A percentile compares a stretch with the other conserved stretches of the same genome.
Evolutionary conservation across 768 basidiomycete species (phyloP).

Genomic region (Pleurotus tuber-regium): DNA sequence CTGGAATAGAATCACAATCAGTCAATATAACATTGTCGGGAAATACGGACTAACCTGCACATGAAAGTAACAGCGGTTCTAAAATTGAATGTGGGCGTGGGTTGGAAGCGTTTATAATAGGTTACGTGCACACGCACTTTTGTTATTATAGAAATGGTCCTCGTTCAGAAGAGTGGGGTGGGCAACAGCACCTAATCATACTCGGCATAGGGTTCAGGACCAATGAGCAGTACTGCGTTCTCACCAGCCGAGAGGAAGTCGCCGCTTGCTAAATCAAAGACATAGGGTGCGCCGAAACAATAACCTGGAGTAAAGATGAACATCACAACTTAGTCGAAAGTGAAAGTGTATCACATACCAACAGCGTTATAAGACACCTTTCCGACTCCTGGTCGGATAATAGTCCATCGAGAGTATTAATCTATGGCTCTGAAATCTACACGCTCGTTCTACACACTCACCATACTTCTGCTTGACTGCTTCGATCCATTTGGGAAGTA

Average conservation of each 20-base stretch:
- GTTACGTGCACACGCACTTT: conserved; percentile 36
- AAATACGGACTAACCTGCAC: conserved; percentile 40
- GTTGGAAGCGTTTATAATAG: not conserved
- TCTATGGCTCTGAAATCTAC: too few relatives aligned
- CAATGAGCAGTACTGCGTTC: conserved; percentile 9
- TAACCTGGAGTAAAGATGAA: conserved; percentile 11
- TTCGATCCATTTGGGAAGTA: conserved; percentile 49
- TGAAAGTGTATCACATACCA: conserved; percentile 32
- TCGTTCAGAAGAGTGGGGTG: conserved; percentile 52
- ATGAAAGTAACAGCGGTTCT: conserved; percentile 56
- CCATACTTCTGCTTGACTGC: conserved; percentile 50
- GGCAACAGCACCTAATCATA: conserved; percentile 46
- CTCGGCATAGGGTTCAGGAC: too few relatives aligned
- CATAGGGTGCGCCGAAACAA: conserved; percentile 56
- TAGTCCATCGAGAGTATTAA: too few relatives aligned
- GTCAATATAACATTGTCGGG: not conserved
- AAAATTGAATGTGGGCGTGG: not conserved
- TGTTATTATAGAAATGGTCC: conserved; percentile 44
- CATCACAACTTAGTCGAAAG: too few relatives aligned
- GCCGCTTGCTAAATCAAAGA: conserved; percentile 42
- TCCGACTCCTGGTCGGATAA: conserved; percentile 18
- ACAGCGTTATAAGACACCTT: conserved; percentile 42
- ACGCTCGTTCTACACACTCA: conserved; percentile 14
- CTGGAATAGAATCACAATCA: conserved; percentile 29
- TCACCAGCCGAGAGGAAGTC: conserved; percentile 48